Evolutionary conservation across 495 filamentous ascomycete species (phyloP).

Genomic region (Penicillium argentinense): DNA sequence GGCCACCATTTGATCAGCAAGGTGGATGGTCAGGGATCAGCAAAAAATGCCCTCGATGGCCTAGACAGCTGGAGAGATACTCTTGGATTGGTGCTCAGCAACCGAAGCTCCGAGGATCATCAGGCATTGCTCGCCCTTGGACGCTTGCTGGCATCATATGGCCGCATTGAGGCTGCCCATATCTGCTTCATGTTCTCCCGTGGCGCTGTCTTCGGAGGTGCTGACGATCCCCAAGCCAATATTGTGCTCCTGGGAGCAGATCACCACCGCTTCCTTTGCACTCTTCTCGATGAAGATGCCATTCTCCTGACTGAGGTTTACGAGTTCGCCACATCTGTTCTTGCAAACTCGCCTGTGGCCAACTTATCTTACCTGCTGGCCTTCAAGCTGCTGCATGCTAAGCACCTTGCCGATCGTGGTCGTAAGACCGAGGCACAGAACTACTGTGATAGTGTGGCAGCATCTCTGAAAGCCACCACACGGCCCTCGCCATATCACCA

Average conservation of each 20-base stretch:
- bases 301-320: slow-evolving; percentile 90
- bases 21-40: slow-evolving; percentile 55
- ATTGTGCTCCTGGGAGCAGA: slow-evolving; percentile 85
- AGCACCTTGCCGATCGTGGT: slow-evolving; percentile 79
- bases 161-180: slow-evolving; percentile 85
- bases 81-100: slow-evolving; percentile 78
- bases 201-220: slow-evolving; percentile 69
- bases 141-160: slow-evolving; percentile 80
- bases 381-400: slow-evolving; percentile 87
- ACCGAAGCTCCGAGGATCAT: slow-evolving; percentile 77
- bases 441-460: slow-evolving; percentile 84
- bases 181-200: slow-evolving; percentile 73
- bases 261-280: slow-evolving; percentile 62
- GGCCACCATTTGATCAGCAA: slow-evolving; percentile 87
- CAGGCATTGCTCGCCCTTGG: slow-evolving; percentile 78
- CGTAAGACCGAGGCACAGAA: slow-evolving; percentile 77
- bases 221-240: slow-evolving; percentile 76
- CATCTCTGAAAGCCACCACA: slow-evolving; percentile 78
- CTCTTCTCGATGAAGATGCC: slow-evolving; percentile 76
- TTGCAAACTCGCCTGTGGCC: slow-evolving; percentile 55
- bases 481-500: slow-evolving; percentile 84
- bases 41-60: slow-evolving; percentile 76
- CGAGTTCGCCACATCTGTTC: slow-evolving; percentile 76
- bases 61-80: slow-evolving; percentile 94
- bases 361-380: slow-evolving; percentile 78